Base-by-base conservation (phyloP, 306 rosid species). In the Arachis stenosperma region DNA sequence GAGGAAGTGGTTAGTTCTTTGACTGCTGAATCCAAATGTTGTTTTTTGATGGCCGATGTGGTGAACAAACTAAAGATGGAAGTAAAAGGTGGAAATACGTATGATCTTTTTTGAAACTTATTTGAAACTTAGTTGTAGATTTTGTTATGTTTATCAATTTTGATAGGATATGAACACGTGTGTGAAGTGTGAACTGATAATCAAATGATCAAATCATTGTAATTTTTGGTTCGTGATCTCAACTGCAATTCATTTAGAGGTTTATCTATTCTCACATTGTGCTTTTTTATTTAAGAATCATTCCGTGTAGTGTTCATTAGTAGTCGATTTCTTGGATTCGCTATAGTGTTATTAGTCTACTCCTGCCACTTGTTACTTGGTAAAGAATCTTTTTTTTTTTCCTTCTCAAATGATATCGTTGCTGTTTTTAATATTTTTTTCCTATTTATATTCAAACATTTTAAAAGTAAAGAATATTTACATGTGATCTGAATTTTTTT, bases 21-120 rank as follows among this genome's bases (percentile, higher is more conserved):
- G 64, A 75, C 94, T 71, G 66, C 75, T 42, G 94, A 91, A 76
- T 84, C 94, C 46, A 91, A 84, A 79, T 8, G 74, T 41, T 86
- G 89, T 65, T 80, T 88, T 72, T 56, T 68, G 64, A 73, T 88
- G 74, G 82, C 87, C 48, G 82, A 41, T 74, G 86, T 84, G 36
- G 85, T 69, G 8, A 88, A 82, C 53, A 93, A 78, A 36, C 71
- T 89, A 76, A 82, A 70, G 78, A 76, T 51, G 13, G 75, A 87
- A 76, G 79, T 57, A 68, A 61, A 66, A 60, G 52, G 64, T 56
- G 75, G 73, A 41, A 52, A 60, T 70, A 58, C 66, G 39, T 74
- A 57, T 67, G 74, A 10, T 22, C 22, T 39, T 59, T 71, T 71
- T 3, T 9, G 61, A 67, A 67, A 50, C 37, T 54, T 74, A 30